Evolutionary conservation across 352 stramenopile species (phyloP), one percentile per base, ranked within the genome.

Genomic region (Paralagenidium karlingii): DNA sequence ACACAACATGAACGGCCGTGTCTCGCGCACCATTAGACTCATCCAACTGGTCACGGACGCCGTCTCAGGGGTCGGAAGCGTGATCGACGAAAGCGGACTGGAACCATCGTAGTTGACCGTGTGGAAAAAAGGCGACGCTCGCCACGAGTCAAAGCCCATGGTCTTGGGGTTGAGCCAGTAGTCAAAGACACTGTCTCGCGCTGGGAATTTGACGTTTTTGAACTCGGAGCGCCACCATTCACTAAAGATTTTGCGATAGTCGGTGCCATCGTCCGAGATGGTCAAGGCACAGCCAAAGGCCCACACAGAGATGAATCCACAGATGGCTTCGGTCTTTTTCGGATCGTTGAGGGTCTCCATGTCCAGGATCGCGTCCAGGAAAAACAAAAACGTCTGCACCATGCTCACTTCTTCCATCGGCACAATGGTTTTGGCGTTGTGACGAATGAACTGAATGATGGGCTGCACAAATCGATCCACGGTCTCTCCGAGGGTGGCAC

Each of bases 211-310:
- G 45, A 98, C 68, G 26, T 77, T 70, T 50, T 96, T 96, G 55
- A 95, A 98, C 40, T 96, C 79, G 15, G 54, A 49, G 22, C 82
- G 63, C 90, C 90, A 98, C 80, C 81, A 98, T 45, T 97, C 87
- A 31, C 77, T 95, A 51, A 98, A 97, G 25, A 96, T 38, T 24
- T 85, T 89, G 20, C 90, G 79, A 52, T 95, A 96, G 51, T 97
- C 86, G 1, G 79, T 91, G 24, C 92, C 88, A 46, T 97, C 90
- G 49, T 97, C 87, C 9, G 78, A 66, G 12, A 96, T 66, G 1
- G 82, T 90, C 0, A 97, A 57, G 4, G 82, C 55, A 3, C 63
- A 64, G 2, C 90, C 90, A 41, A 98, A 94, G 12, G 90, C 83
- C 92, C 92, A 98, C 11, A 97, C 77, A 0, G 81, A 85, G 28